Evolutionary conservation across 345 rosid species (phyloP).

Genomic region (Cardiospermum halicacabum): DNA sequence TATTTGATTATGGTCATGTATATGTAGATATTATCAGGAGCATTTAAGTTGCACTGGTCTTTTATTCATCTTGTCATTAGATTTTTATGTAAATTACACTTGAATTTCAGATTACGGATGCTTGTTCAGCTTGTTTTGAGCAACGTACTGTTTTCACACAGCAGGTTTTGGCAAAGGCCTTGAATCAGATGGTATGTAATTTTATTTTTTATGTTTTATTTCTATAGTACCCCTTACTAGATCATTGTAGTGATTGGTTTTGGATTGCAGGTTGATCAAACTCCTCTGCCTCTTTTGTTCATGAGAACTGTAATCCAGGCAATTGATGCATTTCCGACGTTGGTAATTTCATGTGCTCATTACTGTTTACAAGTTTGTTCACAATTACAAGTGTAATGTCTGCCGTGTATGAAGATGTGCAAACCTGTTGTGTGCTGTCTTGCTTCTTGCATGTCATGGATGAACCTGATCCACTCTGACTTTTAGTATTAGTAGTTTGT

Average conservation of each 20-base stretch:
- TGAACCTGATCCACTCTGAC: not conserved
- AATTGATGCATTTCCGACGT: slow-evolving; percentile 86
- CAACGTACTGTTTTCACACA: slow-evolving; percentile 95
- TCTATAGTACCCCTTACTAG: not conserved
- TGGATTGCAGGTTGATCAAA: slow-evolving; percentile 77
- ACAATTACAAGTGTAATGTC: not conserved
- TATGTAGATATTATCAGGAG: not conserved
- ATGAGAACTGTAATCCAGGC: slow-evolving; percentile 99
- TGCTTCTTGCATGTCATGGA: not conserved
- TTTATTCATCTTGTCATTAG: not conserved
- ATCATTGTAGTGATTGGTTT: slow-evolving; percentile 7
- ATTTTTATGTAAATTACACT: not conserved
- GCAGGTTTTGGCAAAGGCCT: slow-evolving; percentile 94
- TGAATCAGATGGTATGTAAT: slow-evolving; percentile 76
- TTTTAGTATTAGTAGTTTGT: not conserved
- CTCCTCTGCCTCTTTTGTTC: slow-evolving; percentile 85
- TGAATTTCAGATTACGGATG: slow-evolving; percentile 76
- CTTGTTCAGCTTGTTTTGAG: slow-evolving; percentile 94
- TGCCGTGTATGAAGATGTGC: not conserved
- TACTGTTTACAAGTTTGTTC: not conserved
- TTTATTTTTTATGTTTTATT: not conserved
- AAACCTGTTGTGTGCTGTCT: not conserved
- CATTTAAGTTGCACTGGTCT: not conserved
- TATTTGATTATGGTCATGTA: not conserved
- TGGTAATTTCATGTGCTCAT: slow-evolving; percentile 43